Percentiles rank a stretch among this genome's conserved stretches.
Conservation (phyloP, 495 filamentous ascomycete species). For the Penicillium bialowiezense region DNA sequence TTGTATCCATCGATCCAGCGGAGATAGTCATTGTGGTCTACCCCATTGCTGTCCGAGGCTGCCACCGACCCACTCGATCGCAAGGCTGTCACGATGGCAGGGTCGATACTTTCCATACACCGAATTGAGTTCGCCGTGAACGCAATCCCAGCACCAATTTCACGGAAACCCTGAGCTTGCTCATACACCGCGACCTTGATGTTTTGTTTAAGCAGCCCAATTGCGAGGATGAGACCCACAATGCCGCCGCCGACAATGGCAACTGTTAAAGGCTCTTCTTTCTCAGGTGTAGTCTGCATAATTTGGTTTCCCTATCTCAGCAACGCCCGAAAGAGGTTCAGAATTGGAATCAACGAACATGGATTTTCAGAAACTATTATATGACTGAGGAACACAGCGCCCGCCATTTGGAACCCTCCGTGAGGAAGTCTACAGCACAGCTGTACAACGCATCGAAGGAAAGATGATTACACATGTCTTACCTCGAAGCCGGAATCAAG, state of each 20-base stretch:
- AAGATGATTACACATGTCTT: too few relatives aligned
- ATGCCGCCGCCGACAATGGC: slow-evolving; percentile 28
- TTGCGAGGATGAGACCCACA: slow-evolving; percentile 24
- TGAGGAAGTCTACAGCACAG: too few relatives aligned
- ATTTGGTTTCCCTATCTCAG: too few relatives aligned
- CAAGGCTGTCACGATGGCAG: slow-evolving; percentile 11
- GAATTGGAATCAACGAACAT: too few relatives aligned
- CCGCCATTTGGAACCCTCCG: too few relatives aligned
- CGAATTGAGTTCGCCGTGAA: slow-evolving; percentile 19
- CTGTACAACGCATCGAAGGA: too few relatives aligned
- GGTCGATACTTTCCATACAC: slow-evolving; percentile 22
- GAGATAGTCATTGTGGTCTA: slow-evolving; percentile 1
- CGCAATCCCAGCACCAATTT: slow-evolving; percentile 35
- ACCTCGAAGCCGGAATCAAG: too few relatives aligned
- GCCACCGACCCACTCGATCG: slow-evolving; percentile 9
- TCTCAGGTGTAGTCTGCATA: too few relatives aligned
- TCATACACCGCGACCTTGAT: slow-evolving; percentile 50
- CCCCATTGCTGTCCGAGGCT: slow-evolving; percentile 1
- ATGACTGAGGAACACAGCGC: too few relatives aligned
- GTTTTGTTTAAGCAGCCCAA: slow-evolving; percentile 25
- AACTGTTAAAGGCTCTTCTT: neutral
- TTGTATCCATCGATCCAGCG: slow-evolving; percentile 8
- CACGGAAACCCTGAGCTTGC: slow-evolving; percentile 37
- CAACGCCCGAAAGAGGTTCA: too few relatives aligned
- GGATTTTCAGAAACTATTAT: too few relatives aligned